These are phyloP conservation scores for Penicillium pulvis DNA, from an alignment of 495 filamentous ascomycete species.

Conservation along the genomic window DNA sequence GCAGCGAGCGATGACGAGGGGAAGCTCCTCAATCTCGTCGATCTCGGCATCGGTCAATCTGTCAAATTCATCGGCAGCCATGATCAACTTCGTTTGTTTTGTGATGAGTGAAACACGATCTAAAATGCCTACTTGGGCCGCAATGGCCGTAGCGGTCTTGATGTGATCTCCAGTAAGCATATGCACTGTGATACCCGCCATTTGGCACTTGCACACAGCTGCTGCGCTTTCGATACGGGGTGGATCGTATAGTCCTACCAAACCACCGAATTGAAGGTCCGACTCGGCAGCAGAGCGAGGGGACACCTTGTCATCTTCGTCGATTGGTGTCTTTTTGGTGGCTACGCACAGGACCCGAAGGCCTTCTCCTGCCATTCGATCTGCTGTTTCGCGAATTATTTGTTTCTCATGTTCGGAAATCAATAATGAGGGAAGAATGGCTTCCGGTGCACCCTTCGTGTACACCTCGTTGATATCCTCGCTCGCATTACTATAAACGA, in stretches of 20 bases:
- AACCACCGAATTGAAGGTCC: slow-evolving; percentile 56
- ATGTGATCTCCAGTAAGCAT: slow-evolving; percentile 72
- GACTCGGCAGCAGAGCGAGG: slow-evolving; percentile 51
- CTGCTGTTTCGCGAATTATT: slow-evolving; percentile 61
- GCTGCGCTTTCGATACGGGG: slow-evolving; percentile 65
- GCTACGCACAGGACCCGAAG: slow-evolving; percentile 79
- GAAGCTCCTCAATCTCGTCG: slow-evolving; percentile 61
- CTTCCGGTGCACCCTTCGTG: slow-evolving; percentile 68
- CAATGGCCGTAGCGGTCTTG: slow-evolving; percentile 63
- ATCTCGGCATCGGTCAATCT: slow-evolving; percentile 60
- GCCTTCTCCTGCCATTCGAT: slow-evolving; percentile 70
- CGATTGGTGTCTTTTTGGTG: slow-evolving; percentile 42
- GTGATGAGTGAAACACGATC: slow-evolving; percentile 45
- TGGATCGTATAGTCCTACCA: slow-evolving; percentile 70
- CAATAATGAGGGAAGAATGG: slow-evolving; percentile 59
- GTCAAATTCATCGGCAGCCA: slow-evolving; percentile 67
- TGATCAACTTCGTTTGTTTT: slow-evolving; percentile 56
- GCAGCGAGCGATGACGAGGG: slow-evolving; percentile 70
- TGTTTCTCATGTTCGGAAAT: slow-evolving; percentile 50
- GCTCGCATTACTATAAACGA: slow-evolving; percentile 55
- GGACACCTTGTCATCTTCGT: slow-evolving; percentile 27
- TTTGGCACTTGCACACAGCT: slow-evolving; percentile 54
- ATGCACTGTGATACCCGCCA: slow-evolving; percentile 66
- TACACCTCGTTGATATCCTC: slow-evolving; percentile 55
- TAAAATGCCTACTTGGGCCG: slow-evolving; percentile 65